phyloP scores from a whole-genome alignment of 2,329 filamentous ascomycete species.

The Cordyceps javanica region DNA sequence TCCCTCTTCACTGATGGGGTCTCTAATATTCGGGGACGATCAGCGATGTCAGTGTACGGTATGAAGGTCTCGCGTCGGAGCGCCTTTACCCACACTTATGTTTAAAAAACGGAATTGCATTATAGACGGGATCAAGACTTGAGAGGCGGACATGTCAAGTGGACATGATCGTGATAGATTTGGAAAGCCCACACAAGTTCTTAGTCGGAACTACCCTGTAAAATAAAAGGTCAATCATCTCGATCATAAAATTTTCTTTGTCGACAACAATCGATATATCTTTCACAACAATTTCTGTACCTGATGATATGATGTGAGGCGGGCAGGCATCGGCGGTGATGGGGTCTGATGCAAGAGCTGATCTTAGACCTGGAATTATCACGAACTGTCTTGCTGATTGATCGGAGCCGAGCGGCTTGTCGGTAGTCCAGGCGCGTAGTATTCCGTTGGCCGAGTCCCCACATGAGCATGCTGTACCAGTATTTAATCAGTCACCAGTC shows the following conservation, averaged over 20 bases:
- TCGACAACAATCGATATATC: constrained; percentile 14
- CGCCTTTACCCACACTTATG: constrained; percentile 9
- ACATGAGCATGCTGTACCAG: too few relatives aligned
- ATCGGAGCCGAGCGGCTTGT: not conserved
- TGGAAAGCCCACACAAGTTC: constrained; percentile 26
- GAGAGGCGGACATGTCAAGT: constrained; percentile 23
- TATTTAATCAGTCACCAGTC: not conserved
- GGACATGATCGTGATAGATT: constrained; percentile 30
- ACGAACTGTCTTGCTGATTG: not conserved
- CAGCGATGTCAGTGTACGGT: constrained; percentile 13
- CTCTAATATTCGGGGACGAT: constrained; percentile 14
- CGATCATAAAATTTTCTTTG: constrained; percentile 27
- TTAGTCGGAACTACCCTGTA: constrained; percentile 33
- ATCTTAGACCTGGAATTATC: not conserved
- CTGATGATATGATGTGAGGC: not conserved
- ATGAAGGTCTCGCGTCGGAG: constrained; percentile 6
- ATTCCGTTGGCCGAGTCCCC: not conserved
- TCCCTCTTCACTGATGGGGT: constrained; percentile 14
- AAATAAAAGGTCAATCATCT: constrained; percentile 38
- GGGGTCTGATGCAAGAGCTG: not conserved
- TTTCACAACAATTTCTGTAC: not conserved
- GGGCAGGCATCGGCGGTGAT: not conserved
- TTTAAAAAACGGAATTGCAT: constrained; percentile 15
- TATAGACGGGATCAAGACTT: constrained; percentile 15
- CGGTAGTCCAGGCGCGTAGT: not conserved